phyloP scores from a whole-genome alignment of 768 basidiomycete species.

The Suillus luteus region DNA sequence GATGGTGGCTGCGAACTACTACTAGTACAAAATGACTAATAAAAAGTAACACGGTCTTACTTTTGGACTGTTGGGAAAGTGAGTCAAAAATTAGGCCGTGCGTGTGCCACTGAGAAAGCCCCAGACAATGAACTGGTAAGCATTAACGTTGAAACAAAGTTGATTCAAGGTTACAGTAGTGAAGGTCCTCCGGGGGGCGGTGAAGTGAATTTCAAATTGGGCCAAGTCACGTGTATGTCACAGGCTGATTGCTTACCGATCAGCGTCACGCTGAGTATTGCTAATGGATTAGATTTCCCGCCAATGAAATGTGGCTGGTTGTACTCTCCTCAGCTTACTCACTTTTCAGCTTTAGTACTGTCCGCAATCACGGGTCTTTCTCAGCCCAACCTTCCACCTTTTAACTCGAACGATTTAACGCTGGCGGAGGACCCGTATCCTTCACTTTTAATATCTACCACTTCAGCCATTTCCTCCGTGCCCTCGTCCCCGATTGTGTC shows the following conservation, averaged over 20 bases:
- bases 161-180: background rate
- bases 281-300: slow-evolving; percentile 19
- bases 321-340: slow-evolving; percentile 17
- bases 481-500: background rate
- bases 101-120: background rate
- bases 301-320: slow-evolving; percentile 11
- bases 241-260: slow-evolving; percentile 34
- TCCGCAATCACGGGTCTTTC: slow-evolving; percentile 1
- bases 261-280: slow-evolving; percentile 21
- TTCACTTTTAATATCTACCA: background rate
- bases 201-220: slow-evolving; percentile 25
- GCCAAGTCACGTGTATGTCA: slow-evolving; percentile 16
- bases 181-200: background rate
- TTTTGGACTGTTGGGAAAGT: background rate
- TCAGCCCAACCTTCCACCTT: slow-evolving; percentile 1
- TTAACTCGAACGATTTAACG: slow-evolving; percentile 3
- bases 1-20: background rate
- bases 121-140: background rate
- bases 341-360: slow-evolving; percentile 13
- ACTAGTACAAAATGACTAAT: slow-evolving; percentile 1
- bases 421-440: background rate
- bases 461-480: slow-evolving; percentile 1
- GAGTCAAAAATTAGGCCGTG: background rate
- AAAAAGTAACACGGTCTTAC: background rate
- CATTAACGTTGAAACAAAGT: background rate